Base-by-base conservation (phyloP, 116 monocot genomes). In the Papilionanthe hybrid region DNA sequence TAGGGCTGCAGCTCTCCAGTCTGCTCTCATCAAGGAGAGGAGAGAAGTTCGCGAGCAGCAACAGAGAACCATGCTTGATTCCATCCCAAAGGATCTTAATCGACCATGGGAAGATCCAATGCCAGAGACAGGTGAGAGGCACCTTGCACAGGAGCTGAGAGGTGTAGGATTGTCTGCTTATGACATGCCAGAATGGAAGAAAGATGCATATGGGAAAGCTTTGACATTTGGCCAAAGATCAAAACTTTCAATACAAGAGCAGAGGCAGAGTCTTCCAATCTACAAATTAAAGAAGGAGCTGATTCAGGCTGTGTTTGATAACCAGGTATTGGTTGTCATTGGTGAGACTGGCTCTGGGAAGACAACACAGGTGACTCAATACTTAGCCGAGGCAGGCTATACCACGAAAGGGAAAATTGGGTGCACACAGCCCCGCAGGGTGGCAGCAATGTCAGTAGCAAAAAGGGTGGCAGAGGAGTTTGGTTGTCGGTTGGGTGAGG, bases 141-240 rank as follows among this genome's bases (percentile, higher is more conserved):
- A 97, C 73, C 91, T 97, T 30, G 97, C 97, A 7, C 97, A 97
- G 82, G 97, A 97, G 80, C 77, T 97, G 43, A 86, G 97, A 75
- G 97, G 97, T 83, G 94, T 97, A 23, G 97, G 97, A 0, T 87
- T 97, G 57, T 97, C 97, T 17, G 97, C 94, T n/a, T 97, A 97
- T 81, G 97, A 94, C 74, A 92, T 97, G 97, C 97, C 97, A 9
- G 97, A 97, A 68, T 97, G 97, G 97, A 94, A 97, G 77, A 97
- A 97, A 78, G 94, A 97, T 79, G 97, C 97, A 1, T 94, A 94
- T 81, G 97, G 97, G 25, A 97, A 97, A 78, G 89, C 92, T 44
- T 78, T 97, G 72, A 97, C 94, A 42, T 97, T 94, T 85, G 97
- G 97, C 29, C 94, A 97, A 77, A 87, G 94, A 53, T 97, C 97